Evolutionary conservation across 2,329 filamentous ascomycete species (phyloP).

Genomic region (Pseudogymnoascus sp.): DNA sequence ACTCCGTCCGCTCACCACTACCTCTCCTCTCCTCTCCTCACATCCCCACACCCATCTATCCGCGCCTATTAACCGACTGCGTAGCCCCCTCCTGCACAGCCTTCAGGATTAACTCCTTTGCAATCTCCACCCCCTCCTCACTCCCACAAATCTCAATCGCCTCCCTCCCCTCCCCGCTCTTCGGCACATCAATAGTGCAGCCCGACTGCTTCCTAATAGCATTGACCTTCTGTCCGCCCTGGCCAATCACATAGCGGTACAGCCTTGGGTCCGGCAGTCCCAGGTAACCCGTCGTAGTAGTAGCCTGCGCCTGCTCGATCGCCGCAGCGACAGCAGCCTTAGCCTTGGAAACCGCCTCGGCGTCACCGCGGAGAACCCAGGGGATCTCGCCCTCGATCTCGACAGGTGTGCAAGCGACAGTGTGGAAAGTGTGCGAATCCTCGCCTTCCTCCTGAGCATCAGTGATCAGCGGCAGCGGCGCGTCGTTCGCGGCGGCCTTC

Average conservation of each 20-base stretch:
- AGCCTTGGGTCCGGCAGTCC: conserved; percentile 82
- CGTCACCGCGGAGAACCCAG: conserved; percentile 77
- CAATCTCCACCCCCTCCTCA: conserved; percentile 74
- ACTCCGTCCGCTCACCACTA: neutral
- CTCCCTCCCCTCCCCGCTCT: conserved; percentile 66
- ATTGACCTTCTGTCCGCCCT: conserved; percentile 86
- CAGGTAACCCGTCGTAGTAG: conserved; percentile 73
- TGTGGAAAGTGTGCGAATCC: conserved; percentile 74
- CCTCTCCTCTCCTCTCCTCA: neutral
- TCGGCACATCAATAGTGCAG: conserved; percentile 89
- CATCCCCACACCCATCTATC: neutral
- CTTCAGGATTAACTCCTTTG: conserved; percentile 80
- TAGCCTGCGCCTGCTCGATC: conserved; percentile 63
- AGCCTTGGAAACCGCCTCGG: conserved; percentile 76
- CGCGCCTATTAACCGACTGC: conserved; percentile 6
- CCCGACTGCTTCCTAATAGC: conserved; percentile 84
- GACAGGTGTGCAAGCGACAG: conserved; percentile 52
- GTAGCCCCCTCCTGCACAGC: conserved; percentile 59
- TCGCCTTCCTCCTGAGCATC: conserved; percentile 63
- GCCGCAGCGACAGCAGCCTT: conserved; percentile 67
- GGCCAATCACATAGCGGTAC: conserved; percentile 85
- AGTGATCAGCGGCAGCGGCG: conserved; percentile 79
- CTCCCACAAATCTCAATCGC: conserved; percentile 85
- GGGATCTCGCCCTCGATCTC: conserved; percentile 62
- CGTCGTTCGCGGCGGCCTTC: conserved; percentile 50